Conservation (phyloP, 306 rosid genomes). For the Prunus mongolica region DNA sequence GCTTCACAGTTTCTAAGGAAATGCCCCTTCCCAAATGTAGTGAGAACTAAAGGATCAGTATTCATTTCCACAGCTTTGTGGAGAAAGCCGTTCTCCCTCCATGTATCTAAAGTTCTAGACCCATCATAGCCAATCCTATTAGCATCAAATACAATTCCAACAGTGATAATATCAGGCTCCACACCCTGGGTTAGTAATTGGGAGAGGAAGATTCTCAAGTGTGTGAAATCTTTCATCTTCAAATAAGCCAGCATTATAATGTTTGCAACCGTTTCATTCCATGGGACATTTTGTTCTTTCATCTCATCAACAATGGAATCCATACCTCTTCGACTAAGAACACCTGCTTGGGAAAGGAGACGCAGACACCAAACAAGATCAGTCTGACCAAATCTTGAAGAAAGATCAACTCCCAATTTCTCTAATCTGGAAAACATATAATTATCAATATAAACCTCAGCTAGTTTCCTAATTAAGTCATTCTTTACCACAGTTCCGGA, state of each 20-base stretch:
- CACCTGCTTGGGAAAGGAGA: slow-evolving; percentile 67
- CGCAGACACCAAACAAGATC: slow-evolving; percentile 62
- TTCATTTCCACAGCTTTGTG: slow-evolving; percentile 47
- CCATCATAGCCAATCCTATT: slow-evolving; percentile 53
- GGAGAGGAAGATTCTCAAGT: slow-evolving; percentile 44
- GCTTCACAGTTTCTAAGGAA: slow-evolving; percentile 55
- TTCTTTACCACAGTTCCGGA: slow-evolving; percentile 43
- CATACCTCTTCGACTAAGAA: slow-evolving; percentile 65
- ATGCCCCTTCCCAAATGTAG: slow-evolving; percentile 70
- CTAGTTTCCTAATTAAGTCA: slow-evolving; percentile 57
- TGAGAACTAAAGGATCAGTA: slow-evolving; percentile 63
- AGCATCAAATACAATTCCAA: slow-evolving; percentile 66
- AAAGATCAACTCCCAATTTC: slow-evolving; percentile 51
- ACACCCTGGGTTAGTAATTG: slow-evolving; percentile 32
- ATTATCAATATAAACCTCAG: slow-evolving; percentile 53
- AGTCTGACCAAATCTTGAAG: slow-evolving; percentile 33
- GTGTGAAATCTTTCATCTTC: slow-evolving; percentile 68
- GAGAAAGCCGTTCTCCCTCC: slow-evolving; percentile 56
- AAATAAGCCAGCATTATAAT: slow-evolving; percentile 54
- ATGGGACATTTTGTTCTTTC: slow-evolving; percentile 33
- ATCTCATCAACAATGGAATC: slow-evolving; percentile 46
- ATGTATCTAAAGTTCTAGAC: slow-evolving; percentile 32
- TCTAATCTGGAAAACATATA: slow-evolving; percentile 68
- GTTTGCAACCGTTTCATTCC: slow-evolving; percentile 54
- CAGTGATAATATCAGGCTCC: slow-evolving; percentile 51